Evolutionary conservation across 345 rosid species (phyloP), one percentile per base, ranked within the genome.

Genomic region (Nasturtium officinale): DNA sequence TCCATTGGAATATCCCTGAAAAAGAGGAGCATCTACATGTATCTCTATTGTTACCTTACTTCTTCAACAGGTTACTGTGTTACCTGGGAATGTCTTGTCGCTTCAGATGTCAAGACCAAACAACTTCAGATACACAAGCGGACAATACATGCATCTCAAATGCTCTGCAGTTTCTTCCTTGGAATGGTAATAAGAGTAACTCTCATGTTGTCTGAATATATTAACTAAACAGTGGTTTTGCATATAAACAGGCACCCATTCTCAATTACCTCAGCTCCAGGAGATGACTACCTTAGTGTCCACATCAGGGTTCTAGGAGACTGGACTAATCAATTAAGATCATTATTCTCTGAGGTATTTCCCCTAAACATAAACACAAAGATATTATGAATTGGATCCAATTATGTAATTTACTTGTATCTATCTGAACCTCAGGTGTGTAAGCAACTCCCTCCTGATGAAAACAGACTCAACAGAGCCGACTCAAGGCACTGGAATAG

Each of bases 211-310:
- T 54, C 46, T 55, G 45, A 53, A 53, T 17, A 21, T 30, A 61
- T 3, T 13, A 47, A 38, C 30, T 71, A 35, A 56, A 65, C 13
- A 70, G 2, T 50, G 33, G 57, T 47, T 56, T 70, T 70, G 38
- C 23, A 23, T 28, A 55, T 61, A 54, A 63, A 29, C 86, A 90
- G 97, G 97, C 97, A 91, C 46, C 97, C 97, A 77, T 91, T 91
- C 72, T 89, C 92, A 4, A 91, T 89, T 12, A 89, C 97, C 52
- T 91, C 97, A 4, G 88, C 95, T 21, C 97, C 96, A 3, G 90
- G 85, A 52, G 92, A 91, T 60, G 85, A 90, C 56, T 71, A 86
- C 77, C 77, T 90, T 5, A 90, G 97, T 57, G 90, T 90, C 65
- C 96, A 89, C 74, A 87, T 91, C 6, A 85, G 92, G 58, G 85